These are phyloP conservation scores for Fusarium sp. DNA, from an alignment of 2,329 filamentous ascomycete species.

Conservation along the genomic window DNA sequence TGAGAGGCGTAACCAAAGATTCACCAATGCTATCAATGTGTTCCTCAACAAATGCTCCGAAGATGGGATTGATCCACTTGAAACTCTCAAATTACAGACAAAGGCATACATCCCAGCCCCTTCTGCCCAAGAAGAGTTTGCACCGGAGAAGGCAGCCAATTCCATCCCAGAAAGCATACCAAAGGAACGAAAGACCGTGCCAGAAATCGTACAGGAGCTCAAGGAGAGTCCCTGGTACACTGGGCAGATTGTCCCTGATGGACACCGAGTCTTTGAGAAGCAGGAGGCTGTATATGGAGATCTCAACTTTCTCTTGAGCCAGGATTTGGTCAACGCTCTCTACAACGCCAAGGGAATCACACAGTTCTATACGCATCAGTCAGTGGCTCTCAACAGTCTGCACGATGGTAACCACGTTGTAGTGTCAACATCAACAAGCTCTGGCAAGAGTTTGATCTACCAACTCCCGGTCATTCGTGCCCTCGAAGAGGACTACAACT, in stretches of 20 bases:
- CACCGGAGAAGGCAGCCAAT: slow-evolving; percentile 50
- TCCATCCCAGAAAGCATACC: slow-evolving; percentile 79
- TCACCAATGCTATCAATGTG: slow-evolving; percentile 77
- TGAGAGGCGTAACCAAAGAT: slow-evolving; percentile 88
- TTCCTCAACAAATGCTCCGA: slow-evolving; percentile 81
- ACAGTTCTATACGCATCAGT: slow-evolving; percentile 89
- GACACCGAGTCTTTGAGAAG: slow-evolving; percentile 89
- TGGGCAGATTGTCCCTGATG: slow-evolving; percentile 91
- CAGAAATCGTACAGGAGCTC: slow-evolving; percentile 87
- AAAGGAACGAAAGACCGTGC: slow-evolving; percentile 79
- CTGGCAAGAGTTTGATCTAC: slow-evolving; percentile 98
- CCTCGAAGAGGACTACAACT: slow-evolving; percentile 79
- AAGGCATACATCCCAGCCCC: slow-evolving; percentile 72
- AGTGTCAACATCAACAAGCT: slow-evolving; percentile 93
- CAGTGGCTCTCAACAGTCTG: slow-evolving; percentile 91
- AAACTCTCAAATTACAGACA: slow-evolving; percentile 69
- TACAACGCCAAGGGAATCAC: slow-evolving; percentile 93
- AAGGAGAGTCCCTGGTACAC: slow-evolving; percentile 88
- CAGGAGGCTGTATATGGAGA: slow-evolving; percentile 86
- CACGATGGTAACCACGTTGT: slow-evolving; percentile 88
- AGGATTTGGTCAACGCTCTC: slow-evolving; percentile 92
- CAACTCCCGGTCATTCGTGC: slow-evolving; percentile 92
- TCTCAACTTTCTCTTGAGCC: slow-evolving; percentile 86
- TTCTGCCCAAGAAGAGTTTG: slow-evolving; percentile 54
- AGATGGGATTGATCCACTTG: slow-evolving; percentile 74